phyloP scores from a whole-genome alignment of 2,329 filamentous ascomycete species.

The Boeremia lycopersici region DNA sequence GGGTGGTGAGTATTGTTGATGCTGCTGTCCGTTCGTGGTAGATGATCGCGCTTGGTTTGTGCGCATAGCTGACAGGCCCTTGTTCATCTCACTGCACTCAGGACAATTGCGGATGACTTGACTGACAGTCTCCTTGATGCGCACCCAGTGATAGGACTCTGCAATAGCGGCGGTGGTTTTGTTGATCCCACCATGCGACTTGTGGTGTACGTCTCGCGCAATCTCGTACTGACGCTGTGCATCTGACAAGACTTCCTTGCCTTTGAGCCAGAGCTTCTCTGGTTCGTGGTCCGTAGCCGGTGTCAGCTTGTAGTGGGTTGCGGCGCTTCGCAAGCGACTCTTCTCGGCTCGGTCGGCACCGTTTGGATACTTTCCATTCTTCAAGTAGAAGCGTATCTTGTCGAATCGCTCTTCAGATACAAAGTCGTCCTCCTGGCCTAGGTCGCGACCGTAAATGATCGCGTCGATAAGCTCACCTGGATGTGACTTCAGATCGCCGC shows the following conservation, averaged over 20 bases:
- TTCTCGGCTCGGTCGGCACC: conserved; percentile 95
- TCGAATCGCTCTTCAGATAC: conserved; percentile 96
- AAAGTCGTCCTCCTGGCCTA: conserved; percentile 73
- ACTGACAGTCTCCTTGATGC: conserved; percentile 96
- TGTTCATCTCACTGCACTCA: conserved; percentile 77
- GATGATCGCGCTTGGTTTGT: conserved; percentile 25
- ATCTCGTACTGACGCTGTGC: conserved; percentile 90
- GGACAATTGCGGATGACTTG: conserved; percentile 90
- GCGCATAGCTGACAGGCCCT: conserved; percentile 37
- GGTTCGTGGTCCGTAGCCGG: conserved; percentile 52
- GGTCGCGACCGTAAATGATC: conserved; percentile 66
- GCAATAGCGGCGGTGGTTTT: conserved; percentile 95
- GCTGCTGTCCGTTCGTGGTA: conserved; percentile 12
- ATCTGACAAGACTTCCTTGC: conserved; percentile 95
- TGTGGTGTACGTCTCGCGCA: conserved; percentile 74
- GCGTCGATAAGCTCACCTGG: conserved; percentile 55
- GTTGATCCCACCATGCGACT: conserved; percentile 90
- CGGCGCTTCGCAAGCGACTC: conserved; percentile 88
- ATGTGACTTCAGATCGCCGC: conserved; percentile 56
- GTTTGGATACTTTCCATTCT: conserved; percentile 89
- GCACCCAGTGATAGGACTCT: conserved; percentile 94
- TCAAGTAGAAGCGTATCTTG: conserved; percentile 97
- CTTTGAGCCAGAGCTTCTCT: conserved; percentile 87
- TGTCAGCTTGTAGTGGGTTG: conserved; percentile 89
- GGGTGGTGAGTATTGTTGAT: conserved; percentile 8